Conservation (phyloP, 257 asterid genomes). For the Handroanthus guayacan region DNA sequence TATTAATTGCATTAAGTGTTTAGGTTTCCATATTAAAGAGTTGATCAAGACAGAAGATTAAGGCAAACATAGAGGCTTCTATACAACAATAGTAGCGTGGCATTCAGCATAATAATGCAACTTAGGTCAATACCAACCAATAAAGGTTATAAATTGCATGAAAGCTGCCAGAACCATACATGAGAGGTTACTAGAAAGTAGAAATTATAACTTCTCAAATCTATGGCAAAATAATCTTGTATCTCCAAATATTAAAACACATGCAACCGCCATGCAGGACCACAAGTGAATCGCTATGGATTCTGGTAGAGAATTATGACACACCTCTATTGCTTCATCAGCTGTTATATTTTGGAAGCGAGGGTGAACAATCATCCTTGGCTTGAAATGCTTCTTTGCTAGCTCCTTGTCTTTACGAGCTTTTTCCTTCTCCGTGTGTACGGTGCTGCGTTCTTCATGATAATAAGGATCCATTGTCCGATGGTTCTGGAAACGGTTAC, state of each 20-base stretch:
- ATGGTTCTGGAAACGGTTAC: constrained; percentile 53
- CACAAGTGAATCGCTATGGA: constrained; percentile 14
- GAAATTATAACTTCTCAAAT: constrained; percentile 40
- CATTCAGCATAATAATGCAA: not conserved
- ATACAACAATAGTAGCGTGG: not conserved
- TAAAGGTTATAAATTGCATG: not conserved
- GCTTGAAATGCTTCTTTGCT: constrained; percentile 85
- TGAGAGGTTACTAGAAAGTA: not conserved
- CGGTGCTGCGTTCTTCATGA: constrained; percentile 69
- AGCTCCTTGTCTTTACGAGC: constrained; percentile 85
- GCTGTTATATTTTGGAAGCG: constrained; percentile 86
- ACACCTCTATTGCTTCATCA: constrained; percentile 84
- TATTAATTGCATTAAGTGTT: not conserved
- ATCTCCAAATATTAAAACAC: constrained; percentile 8
- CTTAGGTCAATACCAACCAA: not conserved
- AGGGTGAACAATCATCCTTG: constrained; percentile 95
- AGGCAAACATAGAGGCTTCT: constrained; percentile 8
- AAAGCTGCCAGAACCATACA: not conserved
- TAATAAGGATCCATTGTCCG: constrained; percentile 72
- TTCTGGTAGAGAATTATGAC: constrained; percentile 26
- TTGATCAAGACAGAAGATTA: constrained; percentile 14
- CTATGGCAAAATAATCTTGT: not conserved
- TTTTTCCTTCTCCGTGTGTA: constrained; percentile 66
- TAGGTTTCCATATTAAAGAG: not conserved
- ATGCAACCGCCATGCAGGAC: constrained; percentile 24